Percentiles rank a stretch among this genome's conserved stretches.
These are phyloP conservation scores for Yarrowia phangngaensis DNA, from an alignment of 805 yeast species.

Conservation along the genomic window DNA sequence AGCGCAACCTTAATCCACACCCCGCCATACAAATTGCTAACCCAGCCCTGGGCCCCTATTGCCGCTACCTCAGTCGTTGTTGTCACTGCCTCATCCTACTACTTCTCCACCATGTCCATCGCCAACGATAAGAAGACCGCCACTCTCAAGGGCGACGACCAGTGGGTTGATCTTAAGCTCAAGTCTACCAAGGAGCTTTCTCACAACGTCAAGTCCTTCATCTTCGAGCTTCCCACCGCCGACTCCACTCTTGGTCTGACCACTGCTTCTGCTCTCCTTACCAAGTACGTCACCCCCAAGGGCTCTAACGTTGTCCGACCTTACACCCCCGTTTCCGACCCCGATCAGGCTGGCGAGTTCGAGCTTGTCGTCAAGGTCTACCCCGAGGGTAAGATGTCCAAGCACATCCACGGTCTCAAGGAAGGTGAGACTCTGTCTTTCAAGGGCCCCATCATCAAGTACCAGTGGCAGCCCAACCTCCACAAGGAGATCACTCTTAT, in stretches of 20 bases:
- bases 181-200: conserved; percentile 31
- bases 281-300: conserved; percentile 72
- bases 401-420: conserved; percentile 65
- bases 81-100: conserved; percentile 41
- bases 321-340: conserved; percentile 76
- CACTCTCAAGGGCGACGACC: conserved; percentile 34
- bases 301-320: conserved; percentile 83
- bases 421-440: conserved; percentile 78
- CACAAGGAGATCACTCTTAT: conserved; percentile 74
- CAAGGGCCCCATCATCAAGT: conserved; percentile 91
- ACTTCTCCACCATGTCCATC: conserved; percentile 37
- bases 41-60: conserved; percentile 38
- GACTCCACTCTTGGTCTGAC: conserved; percentile 72
- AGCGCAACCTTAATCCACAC: neutral
- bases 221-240: conserved; percentile 62
- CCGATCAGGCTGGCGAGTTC: conserved; percentile 64
- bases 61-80: conserved; percentile 46
- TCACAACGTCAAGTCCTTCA: conserved; percentile 54
- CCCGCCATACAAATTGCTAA: conserved; percentile 18
- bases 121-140: conserved; percentile 33
- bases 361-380: conserved; percentile 82
- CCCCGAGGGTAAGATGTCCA: conserved; percentile 78
- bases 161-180: conserved; percentile 37
- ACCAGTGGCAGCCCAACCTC: conserved; percentile 85
- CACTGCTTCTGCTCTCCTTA: conserved; percentile 73